Evolutionary conservation across 441 rosid species (phyloP), one percentile per base, ranked within the genome.

Genomic region (Gossypium laxum): DNA sequence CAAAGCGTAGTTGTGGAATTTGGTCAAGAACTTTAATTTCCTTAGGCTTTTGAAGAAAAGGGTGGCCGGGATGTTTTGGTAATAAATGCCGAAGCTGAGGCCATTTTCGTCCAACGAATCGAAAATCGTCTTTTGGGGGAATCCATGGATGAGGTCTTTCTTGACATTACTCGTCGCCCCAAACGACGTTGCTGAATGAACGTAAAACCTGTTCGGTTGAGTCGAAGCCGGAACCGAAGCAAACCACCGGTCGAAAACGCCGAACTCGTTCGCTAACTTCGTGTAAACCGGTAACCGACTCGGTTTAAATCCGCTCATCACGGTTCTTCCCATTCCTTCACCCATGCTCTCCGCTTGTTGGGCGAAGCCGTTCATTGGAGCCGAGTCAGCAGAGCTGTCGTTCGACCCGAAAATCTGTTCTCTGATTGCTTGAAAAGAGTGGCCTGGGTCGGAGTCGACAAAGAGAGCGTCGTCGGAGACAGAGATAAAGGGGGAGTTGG

Each of bases 191-290:
- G 98, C 98, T 3, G 97, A 93, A 72, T 93, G 98, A 60, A 89
- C 92, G 71, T 89, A 93, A 82, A 93, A 87, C 56, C 98, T 91
- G 85, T 93, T 93, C 34, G 98, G 98, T 67, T 93, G 98, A 47
- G 98, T 93, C 8, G 97, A 93, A 30, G 97, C 84, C 1, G 98
- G 98, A 15, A 93, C 93, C 62, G 98, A 89, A 0, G 98, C 97
- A 80, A 93, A 93, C 97, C 97, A 93, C 74, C 91, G 81, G 82
- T 93, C 98, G 80, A 93, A 85, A 1, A 93, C 80, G 0, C 86
- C 94, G 84, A 89, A 93, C 82, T 91, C 89, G 80, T 86, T 89
- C 0, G 94, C 96, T 59, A 93, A 74, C 79, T 81, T 86, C 1
- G 96, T 77, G 83, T 89, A 93, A 17, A 88, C 81, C 56, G 97